phyloP scores from a whole-genome alignment of 2,329 filamentous ascomycete species.

The Penicillium crustosum region DNA sequence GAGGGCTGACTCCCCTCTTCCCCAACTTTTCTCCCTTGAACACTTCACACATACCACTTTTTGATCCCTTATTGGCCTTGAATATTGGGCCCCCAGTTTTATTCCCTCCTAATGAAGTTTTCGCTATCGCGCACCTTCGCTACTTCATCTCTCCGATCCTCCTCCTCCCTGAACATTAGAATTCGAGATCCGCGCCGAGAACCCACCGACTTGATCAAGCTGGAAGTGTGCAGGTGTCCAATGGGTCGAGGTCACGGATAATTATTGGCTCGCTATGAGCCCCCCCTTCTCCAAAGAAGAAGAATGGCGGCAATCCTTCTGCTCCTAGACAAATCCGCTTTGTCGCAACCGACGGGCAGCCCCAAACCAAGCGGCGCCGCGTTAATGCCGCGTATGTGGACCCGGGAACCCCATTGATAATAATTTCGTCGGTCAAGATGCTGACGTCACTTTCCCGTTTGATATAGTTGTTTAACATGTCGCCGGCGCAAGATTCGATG shows the following conservation, averaged over 20 bases:
- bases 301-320: constrained; percentile 33
- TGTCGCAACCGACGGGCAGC: constrained; percentile 78
- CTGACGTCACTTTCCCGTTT: constrained; percentile 12
- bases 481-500: constrained; percentile 75
- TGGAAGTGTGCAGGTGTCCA: constrained; percentile 20
- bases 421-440: not conserved
- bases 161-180: not conserved
- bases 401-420: constrained; percentile 26
- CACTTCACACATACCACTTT: constrained; percentile 1
- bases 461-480: constrained; percentile 66
- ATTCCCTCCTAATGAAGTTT: constrained; percentile 19
- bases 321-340: constrained; percentile 63
- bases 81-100: not conserved
- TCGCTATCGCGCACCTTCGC: constrained; percentile 15
- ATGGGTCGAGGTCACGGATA: constrained; percentile 39
- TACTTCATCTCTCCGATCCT: constrained; percentile 13
- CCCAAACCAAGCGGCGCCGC: constrained; percentile 73
- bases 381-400: constrained; percentile 71
- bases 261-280: constrained; percentile 42
- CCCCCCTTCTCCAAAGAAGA: constrained; percentile 39
- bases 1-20: constrained; percentile 7
- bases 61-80: constrained; percentile 1
- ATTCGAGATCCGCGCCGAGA: constrained; percentile 4
- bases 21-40: constrained; percentile 8
- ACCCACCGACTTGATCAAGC: constrained; percentile 1